Percentiles rank a stretch among this genome's conserved stretches.
Conservation (phyloP, 305 asterid species). For the Rubia tinctorum region DNA sequence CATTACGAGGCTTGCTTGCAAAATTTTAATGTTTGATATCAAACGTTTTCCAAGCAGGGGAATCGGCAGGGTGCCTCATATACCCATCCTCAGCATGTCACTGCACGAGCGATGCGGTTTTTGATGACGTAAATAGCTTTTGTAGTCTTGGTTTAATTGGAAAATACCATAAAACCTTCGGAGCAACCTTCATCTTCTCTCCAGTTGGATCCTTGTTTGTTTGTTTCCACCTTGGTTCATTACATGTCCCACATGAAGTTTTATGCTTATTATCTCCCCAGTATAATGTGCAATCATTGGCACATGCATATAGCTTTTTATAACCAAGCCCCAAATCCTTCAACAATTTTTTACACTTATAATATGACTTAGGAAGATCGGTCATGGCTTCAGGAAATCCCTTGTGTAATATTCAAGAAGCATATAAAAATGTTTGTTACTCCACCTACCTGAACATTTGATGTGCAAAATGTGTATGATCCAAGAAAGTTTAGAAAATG, state of each 20-base stretch:
- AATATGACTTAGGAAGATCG: constrained; percentile 3
- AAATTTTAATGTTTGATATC: neutral
- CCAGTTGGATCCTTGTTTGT: neutral
- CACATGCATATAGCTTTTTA: no score
- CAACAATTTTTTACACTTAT: neutral
- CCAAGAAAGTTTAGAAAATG: constrained; percentile 15
- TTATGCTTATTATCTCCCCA: neutral
- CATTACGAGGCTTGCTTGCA: constrained; percentile 5
- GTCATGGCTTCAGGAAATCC: neutral
- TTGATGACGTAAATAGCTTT: neutral
- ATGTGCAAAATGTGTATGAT: neutral
- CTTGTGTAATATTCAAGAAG: neutral
- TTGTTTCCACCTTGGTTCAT: neutral
- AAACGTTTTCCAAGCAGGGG: neutral
- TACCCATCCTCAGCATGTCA: constrained; percentile 1
- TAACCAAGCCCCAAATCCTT: no score
- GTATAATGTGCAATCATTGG: neutral
- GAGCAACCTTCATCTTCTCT: neutral
- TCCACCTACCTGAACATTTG: constrained; percentile 5
- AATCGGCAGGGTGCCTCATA: neutral
- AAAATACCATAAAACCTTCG: constrained; percentile 11
- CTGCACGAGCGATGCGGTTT: neutral
- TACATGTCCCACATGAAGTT: neutral
- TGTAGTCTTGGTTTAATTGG: constrained; percentile 17
- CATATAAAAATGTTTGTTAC: neutral